Percentiles rank a stretch among this genome's conserved stretches.
Conservation (phyloP, 2,329 filamentous ascomycete species). For the Alternaria viburni region DNA sequence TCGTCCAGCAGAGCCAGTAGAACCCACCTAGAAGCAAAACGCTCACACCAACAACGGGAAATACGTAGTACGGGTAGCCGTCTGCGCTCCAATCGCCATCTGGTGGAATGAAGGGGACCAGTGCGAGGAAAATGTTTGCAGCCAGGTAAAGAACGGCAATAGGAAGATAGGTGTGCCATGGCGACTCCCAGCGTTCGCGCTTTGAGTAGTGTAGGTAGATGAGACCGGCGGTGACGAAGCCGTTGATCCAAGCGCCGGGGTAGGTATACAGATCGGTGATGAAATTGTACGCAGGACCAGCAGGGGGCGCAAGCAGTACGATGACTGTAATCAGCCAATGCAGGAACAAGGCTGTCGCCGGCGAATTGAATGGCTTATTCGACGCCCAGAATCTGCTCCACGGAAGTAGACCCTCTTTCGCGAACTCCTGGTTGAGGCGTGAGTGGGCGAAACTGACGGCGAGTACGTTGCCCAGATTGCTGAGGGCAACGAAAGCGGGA, state of each 20-base stretch:
- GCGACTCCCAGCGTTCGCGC: constrained; percentile 42
- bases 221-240: constrained; percentile 44
- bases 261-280: constrained; percentile 60
- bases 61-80: constrained; percentile 54
- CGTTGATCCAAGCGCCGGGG: constrained; percentile 47
- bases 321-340: constrained; percentile 71
- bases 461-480: constrained; percentile 67
- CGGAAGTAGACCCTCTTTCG: constrained; percentile 72
- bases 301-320: constrained; percentile 69
- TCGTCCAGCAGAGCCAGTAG: constrained; percentile 42
- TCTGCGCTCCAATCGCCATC: constrained; percentile 51
- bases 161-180: constrained; percentile 48
- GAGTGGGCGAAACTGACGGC: constrained; percentile 66
- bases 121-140: constrained; percentile 51
- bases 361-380: constrained; percentile 70
- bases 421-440: constrained; percentile 69
- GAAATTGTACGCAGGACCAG: constrained; percentile 73
- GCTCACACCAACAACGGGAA: constrained; percentile 52
- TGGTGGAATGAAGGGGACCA: constrained; percentile 53
- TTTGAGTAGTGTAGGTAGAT: constrained; percentile 46
- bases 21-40: constrained; percentile 47
- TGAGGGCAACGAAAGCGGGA: constrained; percentile 64
- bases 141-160: constrained; percentile 48
- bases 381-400: constrained; percentile 72
- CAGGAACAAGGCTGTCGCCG: constrained; percentile 60